Evolutionary conservation across 1,284 basidiomycete species (phyloP).

Genomic region (Cryptococcus sp.): DNA sequence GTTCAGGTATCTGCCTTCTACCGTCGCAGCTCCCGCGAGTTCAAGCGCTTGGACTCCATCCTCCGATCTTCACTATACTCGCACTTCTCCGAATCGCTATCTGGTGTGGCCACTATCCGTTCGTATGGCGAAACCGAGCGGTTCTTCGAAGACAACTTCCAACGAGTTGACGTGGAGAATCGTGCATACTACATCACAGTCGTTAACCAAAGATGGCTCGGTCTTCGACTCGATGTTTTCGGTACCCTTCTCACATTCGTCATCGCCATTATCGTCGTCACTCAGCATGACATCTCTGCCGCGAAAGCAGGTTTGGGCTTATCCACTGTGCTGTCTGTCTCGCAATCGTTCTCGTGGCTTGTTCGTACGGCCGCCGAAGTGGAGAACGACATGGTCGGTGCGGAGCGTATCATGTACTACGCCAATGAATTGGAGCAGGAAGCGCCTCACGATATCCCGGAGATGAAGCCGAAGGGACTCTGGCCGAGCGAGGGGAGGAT

Average conservation of each 20-base stretch:
- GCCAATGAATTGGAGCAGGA: constrained; percentile 75
- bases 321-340: constrained; percentile 57
- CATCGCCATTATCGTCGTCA: constrained; percentile 77
- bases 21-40: constrained; percentile 80
- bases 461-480: constrained; percentile 60
- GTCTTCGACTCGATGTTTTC: constrained; percentile 81
- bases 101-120: constrained; percentile 81
- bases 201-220: constrained; percentile 73
- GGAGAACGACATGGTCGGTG: constrained; percentile 89
- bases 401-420: constrained; percentile 74
- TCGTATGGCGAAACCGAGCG: constrained; percentile 73
- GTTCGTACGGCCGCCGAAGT: constrained; percentile 81
- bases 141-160: constrained; percentile 73
- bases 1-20: constrained; percentile 75
- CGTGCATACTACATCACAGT: constrained; percentile 82
- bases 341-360: constrained; percentile 71
- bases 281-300: constrained; percentile 71
- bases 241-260: constrained; percentile 75
- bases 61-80: constrained; percentile 66
- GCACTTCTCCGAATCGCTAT: constrained; percentile 85
- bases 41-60: constrained; percentile 63
- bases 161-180: constrained; percentile 83
- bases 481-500: constrained; percentile 65
- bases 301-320: constrained; percentile 66
- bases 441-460: constrained; percentile 66